Percentiles rank a stretch among this genome's conserved stretches.
phyloP scores from a whole-genome alignment of 495 filamentous ascomycete genomes.

The Alectoria sarmentosa region DNA sequence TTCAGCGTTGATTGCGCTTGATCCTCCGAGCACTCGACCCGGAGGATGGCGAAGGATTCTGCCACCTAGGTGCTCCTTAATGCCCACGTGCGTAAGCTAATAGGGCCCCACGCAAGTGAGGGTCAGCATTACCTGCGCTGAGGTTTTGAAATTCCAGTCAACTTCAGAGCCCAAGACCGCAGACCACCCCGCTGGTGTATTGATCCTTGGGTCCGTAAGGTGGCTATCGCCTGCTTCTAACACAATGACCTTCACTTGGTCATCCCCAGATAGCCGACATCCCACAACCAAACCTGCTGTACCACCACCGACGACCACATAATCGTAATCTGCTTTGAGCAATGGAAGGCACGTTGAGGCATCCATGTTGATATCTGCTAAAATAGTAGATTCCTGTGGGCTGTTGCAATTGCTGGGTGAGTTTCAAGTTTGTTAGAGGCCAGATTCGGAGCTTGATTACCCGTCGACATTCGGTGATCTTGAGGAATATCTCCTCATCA shows the following conservation, averaged over 20 bases:
- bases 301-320: conserved; percentile 28
- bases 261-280: conserved; percentile 40
- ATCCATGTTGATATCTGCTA: too few species aligned
- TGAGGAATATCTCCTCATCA: too few species aligned
- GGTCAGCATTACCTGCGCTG: too few species aligned
- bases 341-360: too few species aligned
- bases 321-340: too few species aligned
- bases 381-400: too few species aligned
- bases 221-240: conserved; percentile 50
- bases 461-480: too few species aligned
- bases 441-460: too few species aligned
- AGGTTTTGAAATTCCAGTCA: conserved; percentile 52
- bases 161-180: conserved; percentile 42
- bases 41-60: conserved; percentile 25
- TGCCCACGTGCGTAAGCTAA: background rate
- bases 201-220: conserved; percentile 40
- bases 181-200: conserved; percentile 39
- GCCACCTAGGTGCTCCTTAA: conserved; percentile 9
- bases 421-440: too few species aligned
- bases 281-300: conserved; percentile 26
- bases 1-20: conserved; percentile 31
- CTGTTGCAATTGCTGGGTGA: too few species aligned
- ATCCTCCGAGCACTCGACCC: conserved; percentile 34
- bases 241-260: conserved; percentile 38
- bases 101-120: conserved; percentile 39